A percentile compares a stretch with the other conserved stretches of the same genome.
Conservation (phyloP, 2,329 filamentous ascomycete genomes). For the Chalaropsis ovoidea region DNA sequence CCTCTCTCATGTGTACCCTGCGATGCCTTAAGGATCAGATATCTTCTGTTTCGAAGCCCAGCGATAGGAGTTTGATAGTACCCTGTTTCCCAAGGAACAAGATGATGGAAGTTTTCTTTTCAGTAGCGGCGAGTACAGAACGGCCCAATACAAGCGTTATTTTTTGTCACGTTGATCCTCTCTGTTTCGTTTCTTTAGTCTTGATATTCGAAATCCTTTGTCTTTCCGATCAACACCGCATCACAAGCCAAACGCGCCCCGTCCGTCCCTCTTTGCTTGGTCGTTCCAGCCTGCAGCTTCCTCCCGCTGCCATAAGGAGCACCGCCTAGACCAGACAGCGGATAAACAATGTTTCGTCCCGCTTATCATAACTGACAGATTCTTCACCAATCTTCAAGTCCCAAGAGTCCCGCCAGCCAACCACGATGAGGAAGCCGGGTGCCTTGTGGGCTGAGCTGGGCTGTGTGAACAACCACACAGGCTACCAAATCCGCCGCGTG, state of each 20-base stretch:
- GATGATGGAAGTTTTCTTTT: not conserved
- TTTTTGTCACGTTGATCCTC: not conserved
- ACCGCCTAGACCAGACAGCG: not conserved
- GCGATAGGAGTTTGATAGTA: not conserved
- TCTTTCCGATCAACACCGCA: not conserved
- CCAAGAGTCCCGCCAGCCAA: not conserved
- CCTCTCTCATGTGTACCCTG: conserved; percentile 15
- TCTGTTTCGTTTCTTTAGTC: not conserved
- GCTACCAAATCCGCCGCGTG: not conserved
- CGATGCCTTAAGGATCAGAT: conserved; percentile 19
- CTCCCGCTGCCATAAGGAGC: conserved; percentile 6
- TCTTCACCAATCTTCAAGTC: not conserved
- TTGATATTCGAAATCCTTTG: not conserved
- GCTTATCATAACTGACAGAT: not conserved
- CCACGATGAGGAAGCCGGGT: not conserved
- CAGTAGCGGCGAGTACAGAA: not conserved
- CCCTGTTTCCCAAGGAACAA: not conserved
- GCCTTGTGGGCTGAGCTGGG: not conserved
- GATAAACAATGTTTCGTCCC: conserved; percentile 5
- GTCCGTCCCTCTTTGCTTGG: too few relatives aligned
- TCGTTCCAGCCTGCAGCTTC: not conserved
- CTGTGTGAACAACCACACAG: not conserved
- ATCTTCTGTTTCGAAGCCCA: not conserved
- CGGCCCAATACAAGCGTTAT: not conserved
- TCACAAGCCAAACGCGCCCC: not conserved